Conservation (phyloP, 257 asterid genomes). For the Jaltomata sinuosa region DNA sequence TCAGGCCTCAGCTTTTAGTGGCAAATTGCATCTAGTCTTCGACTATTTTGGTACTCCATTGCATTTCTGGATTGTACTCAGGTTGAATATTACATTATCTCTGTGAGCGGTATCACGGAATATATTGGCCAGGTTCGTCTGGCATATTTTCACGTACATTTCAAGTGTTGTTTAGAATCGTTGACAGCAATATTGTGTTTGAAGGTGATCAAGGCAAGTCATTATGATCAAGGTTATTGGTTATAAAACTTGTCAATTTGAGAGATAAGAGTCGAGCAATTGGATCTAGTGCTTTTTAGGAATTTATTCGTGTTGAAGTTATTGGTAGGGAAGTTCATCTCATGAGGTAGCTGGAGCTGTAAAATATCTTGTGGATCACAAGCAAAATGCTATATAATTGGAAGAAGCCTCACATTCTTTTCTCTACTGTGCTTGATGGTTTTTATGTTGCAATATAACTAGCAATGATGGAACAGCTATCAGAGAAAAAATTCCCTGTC, state of each 20-base stretch:
- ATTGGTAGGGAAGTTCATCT: constrained; percentile 1
- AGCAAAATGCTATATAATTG: constrained; percentile 27
- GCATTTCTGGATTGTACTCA: not conserved
- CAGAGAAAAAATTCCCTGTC: constrained; percentile 67
- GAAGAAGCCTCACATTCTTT: constrained; percentile 15
- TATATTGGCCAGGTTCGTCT: not conserved
- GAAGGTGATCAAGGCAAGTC: not conserved
- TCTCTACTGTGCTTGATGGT: constrained; percentile 11
- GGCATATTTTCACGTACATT: not conserved
- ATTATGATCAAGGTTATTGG: not conserved
- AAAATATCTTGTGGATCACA: constrained; percentile 4
- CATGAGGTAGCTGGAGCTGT: constrained; percentile 14
- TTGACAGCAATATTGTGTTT: not conserved
- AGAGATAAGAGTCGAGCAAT: not conserved
- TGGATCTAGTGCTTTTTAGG: not conserved
- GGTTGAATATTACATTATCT: not conserved
- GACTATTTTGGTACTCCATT: not conserved
- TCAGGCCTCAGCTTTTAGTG: not conserved
- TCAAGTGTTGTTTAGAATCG: not conserved
- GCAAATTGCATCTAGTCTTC: not conserved
- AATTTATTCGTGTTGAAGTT: not conserved
- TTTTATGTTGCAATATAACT: constrained; percentile 14
- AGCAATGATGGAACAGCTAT: constrained; percentile 38
- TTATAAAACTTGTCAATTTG: not conserved
- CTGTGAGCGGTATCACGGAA: not conserved